Base-by-base conservation (phyloP, 345 rosid species). In the Brassica incana region DNA sequence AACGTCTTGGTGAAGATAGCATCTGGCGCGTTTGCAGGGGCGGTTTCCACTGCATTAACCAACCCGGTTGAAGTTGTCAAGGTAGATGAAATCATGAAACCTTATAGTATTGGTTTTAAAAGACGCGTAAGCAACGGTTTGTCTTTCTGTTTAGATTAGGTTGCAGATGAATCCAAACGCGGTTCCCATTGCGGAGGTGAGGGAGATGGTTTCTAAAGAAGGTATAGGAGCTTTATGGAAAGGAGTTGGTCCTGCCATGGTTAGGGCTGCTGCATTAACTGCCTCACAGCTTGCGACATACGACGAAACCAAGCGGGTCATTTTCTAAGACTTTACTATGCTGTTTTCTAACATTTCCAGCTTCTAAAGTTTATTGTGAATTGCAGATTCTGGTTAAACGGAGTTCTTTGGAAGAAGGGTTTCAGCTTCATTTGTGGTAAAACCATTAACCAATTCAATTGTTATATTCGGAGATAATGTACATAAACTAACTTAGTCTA, bases 201-300 rank as follows among this genome's bases (percentile, higher is more conserved):
- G 80, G 66, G 85, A 81, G 75, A 84, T 92, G 71, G 82, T 86
- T 27, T 83, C 91, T 58, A 88, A 90, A 79, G 97, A 91, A 85
- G 99, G 98, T 65, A 67, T 89, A 69, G 82, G 83, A 75, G 95
- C 94, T 78, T 90, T 95, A n/a, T 95, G 97, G 98, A 92, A 91
- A 86, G 99, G 97, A 69, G 93, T 91, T 76, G 97, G 97, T 80
- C 96, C 99, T 83, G 98, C 97, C 27, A 90, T 90, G 92, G 84
- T 80, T 27, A 87, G 96, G 84, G 99, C 98, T 83, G 88, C 92
- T 77, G 91, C 97, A 69, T 84, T 95, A 83, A 95, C 98, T 67
- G 89, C 97, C 56, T 91, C 99, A 40, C 99, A 95, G 82, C 87
- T 95, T 72, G 95, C 96, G 78, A 89, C 98, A 66, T 95, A 95